phyloP scores from a whole-genome alignment of 228 moss, liverwort and hornwort genomes.

The Sphagnum fallax region DNA sequence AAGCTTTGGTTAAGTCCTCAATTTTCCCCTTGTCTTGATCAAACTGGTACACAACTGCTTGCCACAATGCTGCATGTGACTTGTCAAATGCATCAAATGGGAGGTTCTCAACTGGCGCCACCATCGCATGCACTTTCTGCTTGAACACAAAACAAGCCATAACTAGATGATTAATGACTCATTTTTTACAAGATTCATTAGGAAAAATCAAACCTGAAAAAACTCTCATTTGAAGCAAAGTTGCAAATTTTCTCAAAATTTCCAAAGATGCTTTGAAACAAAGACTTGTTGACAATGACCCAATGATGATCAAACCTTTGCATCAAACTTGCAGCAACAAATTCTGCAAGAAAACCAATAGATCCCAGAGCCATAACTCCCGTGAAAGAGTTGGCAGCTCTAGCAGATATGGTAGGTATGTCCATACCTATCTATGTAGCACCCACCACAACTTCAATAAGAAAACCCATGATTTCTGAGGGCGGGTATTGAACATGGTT shows the following conservation, averaged over 20 bases:
- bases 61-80: slow-evolving; percentile 55
- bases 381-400: too few species aligned
- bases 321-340: too few species aligned
- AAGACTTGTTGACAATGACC: not conserved
- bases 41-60: slow-evolving; percentile 56
- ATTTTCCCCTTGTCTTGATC: slow-evolving; percentile 66
- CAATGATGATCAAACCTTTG: too few species aligned
- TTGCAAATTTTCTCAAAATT: not conserved
- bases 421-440: too few species aligned
- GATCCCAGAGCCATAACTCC: too few species aligned
- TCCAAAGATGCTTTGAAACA: not conserved
- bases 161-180: too few species aligned
- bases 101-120: slow-evolving; percentile 68
- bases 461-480: too few species aligned
- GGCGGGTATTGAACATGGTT: not conserved
- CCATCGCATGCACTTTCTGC: slow-evolving; percentile 83
- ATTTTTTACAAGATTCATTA: too few species aligned
- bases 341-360: too few species aligned
- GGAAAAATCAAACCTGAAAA: not conserved
- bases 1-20: slow-evolving; percentile 76
- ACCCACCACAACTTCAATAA: too few species aligned
- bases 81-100: slow-evolving; percentile 81
- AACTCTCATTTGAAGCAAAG: not conserved
- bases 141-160: not conserved
- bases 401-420: too few species aligned